Percentiles rank a stretch among this genome's conserved stretches.
Conservation (phyloP, 257 asterid genomes). For the Ehretia macrophylla region DNA sequence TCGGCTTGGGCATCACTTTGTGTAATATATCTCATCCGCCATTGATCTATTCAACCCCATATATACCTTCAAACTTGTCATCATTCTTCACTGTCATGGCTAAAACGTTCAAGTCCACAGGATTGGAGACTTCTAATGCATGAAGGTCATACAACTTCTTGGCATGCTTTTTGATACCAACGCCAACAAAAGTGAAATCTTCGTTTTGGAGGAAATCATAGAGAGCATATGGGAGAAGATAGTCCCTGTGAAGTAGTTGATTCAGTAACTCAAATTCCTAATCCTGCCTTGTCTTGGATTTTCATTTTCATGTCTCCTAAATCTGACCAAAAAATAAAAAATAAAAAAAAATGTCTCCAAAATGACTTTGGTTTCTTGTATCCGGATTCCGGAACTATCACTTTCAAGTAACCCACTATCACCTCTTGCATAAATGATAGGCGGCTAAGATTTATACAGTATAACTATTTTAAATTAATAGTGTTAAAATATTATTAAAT, state of each 20-base stretch:
- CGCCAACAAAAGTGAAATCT: conserved; percentile 3
- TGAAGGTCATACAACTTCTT: background rate
- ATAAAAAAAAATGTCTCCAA: no score
- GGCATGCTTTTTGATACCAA: background rate
- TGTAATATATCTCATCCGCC: conserved; percentile 11
- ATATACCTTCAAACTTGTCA: conserved; percentile 20
- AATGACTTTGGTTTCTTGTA: no score
- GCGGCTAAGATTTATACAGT: no score
- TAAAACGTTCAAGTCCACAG: conserved; percentile 39
- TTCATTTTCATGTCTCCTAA: no score
- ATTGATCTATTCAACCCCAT: conserved; percentile 38
- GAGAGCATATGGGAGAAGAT: conserved; percentile 1
- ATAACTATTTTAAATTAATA: no score
- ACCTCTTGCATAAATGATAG: no score
- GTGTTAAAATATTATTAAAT: no score
- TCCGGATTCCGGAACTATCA: no score
- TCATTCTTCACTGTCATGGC: conserved; percentile 29
- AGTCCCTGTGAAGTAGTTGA: background rate
- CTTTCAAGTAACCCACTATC: no score
- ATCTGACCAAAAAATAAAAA: no score
- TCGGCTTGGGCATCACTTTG: background rate
- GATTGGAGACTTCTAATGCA: conserved; percentile 7
- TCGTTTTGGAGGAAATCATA: conserved; percentile 7
- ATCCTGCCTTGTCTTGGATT: no score
- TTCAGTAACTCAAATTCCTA: no score